Evolutionary conservation across 2,329 filamentous ascomycete species (phyloP), one percentile per base, ranked within the genome.

Genomic region (Curvularia eragrostidis): DNA sequence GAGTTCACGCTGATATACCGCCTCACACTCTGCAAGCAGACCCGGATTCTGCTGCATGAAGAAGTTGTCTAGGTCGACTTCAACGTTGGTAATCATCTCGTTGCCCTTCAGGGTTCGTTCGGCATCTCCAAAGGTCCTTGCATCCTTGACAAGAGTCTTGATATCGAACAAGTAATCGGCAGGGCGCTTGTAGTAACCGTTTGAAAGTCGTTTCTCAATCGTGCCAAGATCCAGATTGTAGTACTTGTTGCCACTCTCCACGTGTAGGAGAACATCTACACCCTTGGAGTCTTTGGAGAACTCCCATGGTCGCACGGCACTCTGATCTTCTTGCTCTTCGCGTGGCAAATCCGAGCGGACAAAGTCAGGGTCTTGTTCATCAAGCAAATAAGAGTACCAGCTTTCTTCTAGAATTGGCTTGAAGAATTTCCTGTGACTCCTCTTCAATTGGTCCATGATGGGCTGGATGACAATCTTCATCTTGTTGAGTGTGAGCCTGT

Each of bases 361-460:
- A 49, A 84, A 77, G 26, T 83, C 86, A 9, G 93, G 91, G 65
- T 97, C 88, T 36, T 88, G 85, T 74, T 98, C 94, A 26, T 92
- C 88, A 69, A 91, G 91, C 1, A 98, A 82, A 74, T 98, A 97
- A 19, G 87, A 83, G 58, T 96, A 92, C 63, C 88, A 85, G 10
- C 79, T 77, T 50, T 91, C 88, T 1, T 91, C 87, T 59, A 99
- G 89, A 7, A 73, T 86, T 1, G 91, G 89, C 54, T 88, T 87
- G 59, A 93, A 86, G 78, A 98, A 98, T 66, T 92, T 92, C 73
- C 89, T 91, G 79, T 97, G 96, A 73, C 90, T 93, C 61, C 84
- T 83, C 75, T 96, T 95, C 73, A 99, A 91, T 77, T 97, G 92
- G 66, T 99, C 94, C 93, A 99, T 97, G 66, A 98, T 91, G 1